Conservation (phyloP, 805 yeast genomes). For the Myxozyma monticola region DNA sequence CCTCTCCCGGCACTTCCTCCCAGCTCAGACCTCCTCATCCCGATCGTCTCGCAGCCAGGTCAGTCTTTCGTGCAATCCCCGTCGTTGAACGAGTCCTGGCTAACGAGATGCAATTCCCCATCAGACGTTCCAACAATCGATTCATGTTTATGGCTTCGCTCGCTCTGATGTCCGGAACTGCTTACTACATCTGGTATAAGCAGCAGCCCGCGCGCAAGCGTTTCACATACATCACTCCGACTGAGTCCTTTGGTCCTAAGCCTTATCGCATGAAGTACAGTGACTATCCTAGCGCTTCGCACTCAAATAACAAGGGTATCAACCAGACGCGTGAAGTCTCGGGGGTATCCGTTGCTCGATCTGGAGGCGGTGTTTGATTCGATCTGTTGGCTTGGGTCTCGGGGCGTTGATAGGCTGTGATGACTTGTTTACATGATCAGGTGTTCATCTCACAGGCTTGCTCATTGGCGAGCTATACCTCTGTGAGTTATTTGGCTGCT, state of each 20-base stretch:
- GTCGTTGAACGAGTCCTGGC: not conserved
- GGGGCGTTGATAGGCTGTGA: not conserved
- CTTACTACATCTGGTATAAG: slow-evolving; percentile 10
- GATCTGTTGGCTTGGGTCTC: too few species aligned
- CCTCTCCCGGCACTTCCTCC: not conserved
- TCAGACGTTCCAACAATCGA: slow-evolving; percentile 19
- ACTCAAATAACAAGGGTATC: slow-evolving; percentile 21
- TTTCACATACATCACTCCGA: slow-evolving; percentile 14
- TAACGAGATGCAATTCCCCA: not conserved
- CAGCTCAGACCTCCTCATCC: slow-evolving; percentile 7
- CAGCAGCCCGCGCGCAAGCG: slow-evolving; percentile 7
- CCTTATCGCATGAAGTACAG: slow-evolving; percentile 6
- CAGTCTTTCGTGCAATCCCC: not conserved
- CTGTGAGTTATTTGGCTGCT: not conserved
- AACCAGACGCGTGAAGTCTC: slow-evolving; percentile 16
- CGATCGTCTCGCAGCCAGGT: not conserved
- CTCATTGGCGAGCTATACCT: too few species aligned
- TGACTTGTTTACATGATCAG: too few species aligned
- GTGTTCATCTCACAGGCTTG: too few species aligned
- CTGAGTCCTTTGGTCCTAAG: slow-evolving; percentile 11
- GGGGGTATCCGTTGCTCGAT: slow-evolving; percentile 23
- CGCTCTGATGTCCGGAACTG: slow-evolving; percentile 14
- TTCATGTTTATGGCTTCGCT: slow-evolving; percentile 15
- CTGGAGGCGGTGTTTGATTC: slow-evolving; percentile 28
- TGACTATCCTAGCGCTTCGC: slow-evolving; percentile 17